Evolutionary conservation across 768 basidiomycete species (phyloP), one percentile per base, ranked within the genome.

Genomic region (Tulasnella sp.): DNA sequence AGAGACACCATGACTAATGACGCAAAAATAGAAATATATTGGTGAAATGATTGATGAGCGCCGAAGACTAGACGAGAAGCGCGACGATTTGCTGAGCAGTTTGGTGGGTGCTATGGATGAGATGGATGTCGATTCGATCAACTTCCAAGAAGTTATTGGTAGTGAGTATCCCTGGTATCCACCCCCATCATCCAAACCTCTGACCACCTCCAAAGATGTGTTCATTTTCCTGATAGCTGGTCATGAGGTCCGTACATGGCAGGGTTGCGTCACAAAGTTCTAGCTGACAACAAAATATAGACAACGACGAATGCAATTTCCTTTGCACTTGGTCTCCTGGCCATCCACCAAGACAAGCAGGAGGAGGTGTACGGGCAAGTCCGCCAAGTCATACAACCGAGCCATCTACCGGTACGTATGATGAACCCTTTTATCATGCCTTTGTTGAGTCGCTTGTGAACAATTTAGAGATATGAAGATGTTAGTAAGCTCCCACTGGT

Each of bases 241-340:
- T 11, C 55, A 57, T 36, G 55, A 57, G 42, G 55, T 57, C 2
- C 8, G 41, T 46, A 9, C 6, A n/a, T n/a, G 8, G 32, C 7
- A n/a, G 2, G n/a, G 6, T 32, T 29, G 31, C 0, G 6, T 56
- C 29, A 29, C 0, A 6, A 23, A 6, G 32, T 15, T 19, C 48
- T 23, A 27, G 27, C 19, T 7, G 5, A 19, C 27, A 9, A 15
- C 6, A 5, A 19, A n/a, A 25, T 27, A 27, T 17, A 59, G 49
- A 59, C 58, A 6, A 59, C 49, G 14, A 50, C 58, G 12, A 49
- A 59, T n/a, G 37, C 49, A 4, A 34, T 51, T 6, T 37, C 58
- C 12, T 59, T 42, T 31, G 32, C 43, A 27, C 40, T 59, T 4
- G 58, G 50, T 3, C 8, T 41, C 14, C 19, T 59, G 23, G 58